A percentile compares a stretch with the other conserved stretches of the same genome.
phyloP scores from a whole-genome alignment of 805 yeast genomes.

The Metahyphopichia silvanorum region DNA sequence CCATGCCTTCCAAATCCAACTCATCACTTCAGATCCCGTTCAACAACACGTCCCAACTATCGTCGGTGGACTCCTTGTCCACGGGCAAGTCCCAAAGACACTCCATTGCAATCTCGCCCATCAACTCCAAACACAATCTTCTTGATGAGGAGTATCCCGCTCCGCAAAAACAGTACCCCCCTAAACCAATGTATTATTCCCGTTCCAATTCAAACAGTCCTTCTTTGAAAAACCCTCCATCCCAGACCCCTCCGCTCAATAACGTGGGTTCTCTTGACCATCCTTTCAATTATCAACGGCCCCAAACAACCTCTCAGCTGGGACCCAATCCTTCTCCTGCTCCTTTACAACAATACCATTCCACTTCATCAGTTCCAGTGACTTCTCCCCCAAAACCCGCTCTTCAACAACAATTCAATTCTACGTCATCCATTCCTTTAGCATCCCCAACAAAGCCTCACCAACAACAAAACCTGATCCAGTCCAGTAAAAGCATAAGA shows the following conservation, averaged over 20 bases:
- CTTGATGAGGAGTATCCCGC: constrained; percentile 3
- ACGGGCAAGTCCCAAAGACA: constrained; percentile 19
- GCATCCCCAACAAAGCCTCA: constrained; percentile 1
- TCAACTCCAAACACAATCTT: constrained; percentile 4
- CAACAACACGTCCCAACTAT: neutral
- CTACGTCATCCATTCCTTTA: neutral
- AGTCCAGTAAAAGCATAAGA: constrained; percentile 10
- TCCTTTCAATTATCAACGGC: constrained; percentile 1
- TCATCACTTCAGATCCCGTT: neutral
- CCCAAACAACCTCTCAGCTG: neutral
- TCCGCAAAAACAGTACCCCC: constrained; percentile 3
- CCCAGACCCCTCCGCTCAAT: no score
- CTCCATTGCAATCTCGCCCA: constrained; percentile 26
- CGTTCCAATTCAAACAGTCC: no score
- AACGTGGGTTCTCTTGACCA: no score
- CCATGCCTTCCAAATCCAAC: constrained; percentile 21
- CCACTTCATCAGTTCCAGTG: constrained; percentile 1
- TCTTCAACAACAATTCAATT: neutral
- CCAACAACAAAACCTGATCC: constrained; percentile 7
- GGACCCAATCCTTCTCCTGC: neutral
- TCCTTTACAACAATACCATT: constrained; percentile 1
- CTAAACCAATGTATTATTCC: no score
- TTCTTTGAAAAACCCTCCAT: no score
- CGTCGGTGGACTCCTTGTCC: no score
- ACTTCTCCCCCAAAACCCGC: constrained; percentile 1